Evolutionary conservation across 371 early-diverging fungal species (phyloP), one percentile per base, ranked within the genome.

Genomic region (Smittium culicis): DNA sequence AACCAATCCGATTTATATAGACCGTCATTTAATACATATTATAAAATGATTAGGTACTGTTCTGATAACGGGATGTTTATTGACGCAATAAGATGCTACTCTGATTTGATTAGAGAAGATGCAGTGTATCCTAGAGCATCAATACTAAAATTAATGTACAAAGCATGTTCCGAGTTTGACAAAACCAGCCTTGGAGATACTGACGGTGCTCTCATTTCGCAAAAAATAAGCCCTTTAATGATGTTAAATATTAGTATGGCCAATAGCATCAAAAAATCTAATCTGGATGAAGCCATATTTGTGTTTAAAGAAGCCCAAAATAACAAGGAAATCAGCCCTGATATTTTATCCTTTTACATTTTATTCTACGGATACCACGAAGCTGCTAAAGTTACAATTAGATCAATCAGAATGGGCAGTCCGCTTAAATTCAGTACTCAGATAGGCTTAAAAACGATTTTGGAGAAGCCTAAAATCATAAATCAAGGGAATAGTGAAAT

Each of bases 361-460:
- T 3, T 64, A 16, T 64, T 64, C 28, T n/a, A 35, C 16, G 33
- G 34, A 24, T 64, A 64, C 45, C 24, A 62, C 62, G 20, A 35
- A 16, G 62, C 62, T 62, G 14, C 62, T 28, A 62, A 62, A 35
- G 5, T 31, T 20, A 62, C 35, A 34, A 24, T 34, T 16, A 14
- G 29, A 20, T 14, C 62, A 25, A 25, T 62, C 14, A 32, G 30
- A 34, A 35, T 14, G 20, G 62, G 62, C 30, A 62, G 30, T 62
- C 62, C 34, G 2, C 62, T 62, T 20, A 14, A 34, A 34, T 62
- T 34, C 25, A 24, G 16, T 14, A 62, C 62, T 20, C 14, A 35
- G 3, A 25, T 25, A 25, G 62, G 62, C 5, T 30, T 62, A 34
- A 14, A 62, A 29, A 62, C 30, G 14, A 25, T 62, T 32, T 29